A percentile compares a stretch with the other conserved stretches of the same genome.
Evolutionary conservation across 2,329 filamentous ascomycete genomes (phyloP).

Genomic region (Remersonia thermophila): DNA sequence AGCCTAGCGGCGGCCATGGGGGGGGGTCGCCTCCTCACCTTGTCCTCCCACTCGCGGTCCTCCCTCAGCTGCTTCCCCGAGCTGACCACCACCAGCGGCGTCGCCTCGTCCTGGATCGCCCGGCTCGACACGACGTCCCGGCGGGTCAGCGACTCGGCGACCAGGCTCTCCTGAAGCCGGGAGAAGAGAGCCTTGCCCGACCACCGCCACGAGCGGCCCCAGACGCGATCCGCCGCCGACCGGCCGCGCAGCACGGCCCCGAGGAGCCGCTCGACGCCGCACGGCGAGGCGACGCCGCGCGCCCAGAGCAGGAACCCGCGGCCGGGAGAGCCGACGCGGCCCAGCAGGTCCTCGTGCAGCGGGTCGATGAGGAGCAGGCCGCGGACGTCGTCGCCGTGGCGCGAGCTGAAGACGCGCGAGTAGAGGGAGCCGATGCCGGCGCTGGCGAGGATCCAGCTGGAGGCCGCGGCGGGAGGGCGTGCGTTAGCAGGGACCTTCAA

Average conservation of each 20-base stretch:
- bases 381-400: slow-evolving; percentile 60
- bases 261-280: slow-evolving; percentile 69
- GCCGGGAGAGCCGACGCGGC: slow-evolving; percentile 50
- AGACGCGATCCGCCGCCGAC: no score
- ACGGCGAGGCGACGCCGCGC: slow-evolving; percentile 71
- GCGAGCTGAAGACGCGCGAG: slow-evolving; percentile 78
- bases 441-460: slow-evolving; percentile 67
- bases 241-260: slow-evolving; percentile 82
- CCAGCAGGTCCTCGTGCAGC: slow-evolving; percentile 75
- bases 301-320: slow-evolving; percentile 80
- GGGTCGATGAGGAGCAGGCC: slow-evolving; percentile 81
- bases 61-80: no score
- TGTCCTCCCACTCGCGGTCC: no score
- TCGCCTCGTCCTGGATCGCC: no score
- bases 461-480: background rate
- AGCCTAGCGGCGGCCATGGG: no score
- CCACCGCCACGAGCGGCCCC: no score
- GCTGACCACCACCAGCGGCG: no score
- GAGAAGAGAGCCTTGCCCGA: no score
- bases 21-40: no score
- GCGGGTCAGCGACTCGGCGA: no score
- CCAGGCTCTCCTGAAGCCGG: no score
- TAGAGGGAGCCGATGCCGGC: slow-evolving; percentile 82
- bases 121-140: no score
- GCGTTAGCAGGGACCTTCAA: background rate